phyloP scores from a whole-genome alignment of 345 rosid genomes.

The Aegle marmelos region DNA sequence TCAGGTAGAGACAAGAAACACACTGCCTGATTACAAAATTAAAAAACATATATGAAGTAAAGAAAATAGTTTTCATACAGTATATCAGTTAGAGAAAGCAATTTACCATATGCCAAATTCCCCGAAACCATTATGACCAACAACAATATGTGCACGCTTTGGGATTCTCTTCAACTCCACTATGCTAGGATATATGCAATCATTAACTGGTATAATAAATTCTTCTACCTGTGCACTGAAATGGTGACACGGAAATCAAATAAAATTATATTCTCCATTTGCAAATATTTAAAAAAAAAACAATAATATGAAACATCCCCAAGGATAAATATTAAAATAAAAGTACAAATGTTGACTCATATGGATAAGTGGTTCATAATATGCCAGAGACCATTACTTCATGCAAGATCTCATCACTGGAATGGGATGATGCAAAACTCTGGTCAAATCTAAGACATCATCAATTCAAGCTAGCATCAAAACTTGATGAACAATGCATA shows the following conservation, averaged over 20 bases:
- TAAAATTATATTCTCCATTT: background rate
- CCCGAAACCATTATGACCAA: conserved; percentile 75
- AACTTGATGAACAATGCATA: background rate
- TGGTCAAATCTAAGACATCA: background rate
- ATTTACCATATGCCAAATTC: conserved; percentile 85
- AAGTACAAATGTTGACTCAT: background rate
- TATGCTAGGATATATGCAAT: conserved; percentile 47
- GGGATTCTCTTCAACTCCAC: conserved; percentile 75
- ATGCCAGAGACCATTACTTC: background rate
- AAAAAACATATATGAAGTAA: background rate
- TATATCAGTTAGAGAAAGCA: background rate
- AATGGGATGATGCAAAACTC: background rate
- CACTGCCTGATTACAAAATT: background rate
- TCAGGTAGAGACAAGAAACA: background rate
- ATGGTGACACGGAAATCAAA: conserved; percentile 13
- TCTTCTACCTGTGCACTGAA: conserved; percentile 62
- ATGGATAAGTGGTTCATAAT: background rate
- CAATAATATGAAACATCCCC: background rate
- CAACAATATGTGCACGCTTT: conserved; percentile 49
- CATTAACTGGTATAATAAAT: conserved; percentile 40
- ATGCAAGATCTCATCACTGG: background rate
- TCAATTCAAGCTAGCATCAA: background rate
- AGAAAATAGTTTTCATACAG: conserved; percentile 9
- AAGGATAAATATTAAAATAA: background rate
- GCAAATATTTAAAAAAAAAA: background rate